These are phyloP conservation scores for Trichoderma oligosporum DNA, from an alignment of 2,329 filamentous ascomycete genomes.

Conservation along the genomic window DNA sequence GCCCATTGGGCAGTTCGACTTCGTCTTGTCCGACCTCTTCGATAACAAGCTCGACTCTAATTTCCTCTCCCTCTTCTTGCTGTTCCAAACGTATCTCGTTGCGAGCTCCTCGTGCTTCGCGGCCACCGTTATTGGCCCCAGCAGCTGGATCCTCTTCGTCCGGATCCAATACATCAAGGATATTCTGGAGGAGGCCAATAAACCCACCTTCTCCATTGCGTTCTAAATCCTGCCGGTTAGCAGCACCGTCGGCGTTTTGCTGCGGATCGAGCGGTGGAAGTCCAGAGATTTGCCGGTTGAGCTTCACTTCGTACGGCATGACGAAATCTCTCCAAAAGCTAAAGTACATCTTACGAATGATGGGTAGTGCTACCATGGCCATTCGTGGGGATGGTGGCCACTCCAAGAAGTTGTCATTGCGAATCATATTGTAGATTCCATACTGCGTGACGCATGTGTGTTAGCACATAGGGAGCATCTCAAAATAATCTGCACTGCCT, in stretches of 20 bases:
- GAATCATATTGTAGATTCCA: slow-evolving; percentile 43
- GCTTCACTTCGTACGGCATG: slow-evolving; percentile 44
- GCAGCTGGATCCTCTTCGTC: slow-evolving; percentile 29
- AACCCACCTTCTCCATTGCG: slow-evolving; percentile 32
- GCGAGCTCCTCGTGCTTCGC: neutral
- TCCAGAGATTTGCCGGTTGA: slow-evolving; percentile 46
- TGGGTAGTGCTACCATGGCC: slow-evolving; percentile 49
- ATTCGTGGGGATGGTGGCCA: slow-evolving; percentile 55
- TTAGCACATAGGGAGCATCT: slow-evolving; percentile 9
- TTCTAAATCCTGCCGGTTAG: slow-evolving; percentile 22
- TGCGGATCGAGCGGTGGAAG: slow-evolving; percentile 32
- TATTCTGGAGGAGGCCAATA: slow-evolving; percentile 35
- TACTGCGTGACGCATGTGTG: slow-evolving; percentile 37
- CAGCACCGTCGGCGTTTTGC: slow-evolving; percentile 23
- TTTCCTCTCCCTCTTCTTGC: slow-evolving; percentile 22
- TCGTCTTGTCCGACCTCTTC: slow-evolving; percentile 30
- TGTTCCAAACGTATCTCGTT: slow-evolving; percentile 3
- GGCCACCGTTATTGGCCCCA: slow-evolving; percentile 1
- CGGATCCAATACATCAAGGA: slow-evolving; percentile 37
- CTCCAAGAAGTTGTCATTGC: slow-evolving; percentile 42
- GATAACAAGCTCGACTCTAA: slow-evolving; percentile 36
- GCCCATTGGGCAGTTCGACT: slow-evolving; percentile 22
- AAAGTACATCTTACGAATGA: slow-evolving; percentile 43
- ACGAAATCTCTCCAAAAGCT: slow-evolving; percentile 46
- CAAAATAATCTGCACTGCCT: no score